Conservation (phyloP, 495 filamentous ascomycete genomes). For the Hypoxylon trugodes region DNA sequence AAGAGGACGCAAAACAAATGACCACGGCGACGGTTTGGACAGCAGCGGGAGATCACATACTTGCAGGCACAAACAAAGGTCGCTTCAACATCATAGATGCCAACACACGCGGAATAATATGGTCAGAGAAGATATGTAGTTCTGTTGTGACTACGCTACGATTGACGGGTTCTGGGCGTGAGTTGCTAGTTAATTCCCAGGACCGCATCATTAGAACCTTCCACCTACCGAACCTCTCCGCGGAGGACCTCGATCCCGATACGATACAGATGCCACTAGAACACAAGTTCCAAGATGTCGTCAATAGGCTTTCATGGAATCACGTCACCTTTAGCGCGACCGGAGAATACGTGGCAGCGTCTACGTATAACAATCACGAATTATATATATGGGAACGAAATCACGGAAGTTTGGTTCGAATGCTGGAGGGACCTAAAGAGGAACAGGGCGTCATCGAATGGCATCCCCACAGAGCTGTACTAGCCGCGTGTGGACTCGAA, state of each 20-base stretch:
- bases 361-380: slow-evolving; percentile 95
- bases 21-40: slow-evolving; percentile 93
- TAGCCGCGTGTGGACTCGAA: slow-evolving; percentile 91
- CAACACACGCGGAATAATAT: slow-evolving; percentile 76
- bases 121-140: slow-evolving; percentile 84
- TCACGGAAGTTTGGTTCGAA: slow-evolving; percentile 92
- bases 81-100: slow-evolving; percentile 95
- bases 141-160: slow-evolving; percentile 91
- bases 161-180: slow-evolving; percentile 80
- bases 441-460: slow-evolving; percentile 95
- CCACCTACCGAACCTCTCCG: slow-evolving; percentile 63
- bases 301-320: slow-evolving; percentile 94
- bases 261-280: slow-evolving; percentile 89
- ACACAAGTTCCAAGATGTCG: slow-evolving; percentile 98
- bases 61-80: slow-evolving; percentile 92
- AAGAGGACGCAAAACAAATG: slow-evolving; percentile 90
- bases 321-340: slow-evolving; percentile 92
- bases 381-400: slow-evolving; percentile 98
- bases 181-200: slow-evolving; percentile 87
- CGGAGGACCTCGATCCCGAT: slow-evolving; percentile 66
- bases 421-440: slow-evolving; percentile 93
- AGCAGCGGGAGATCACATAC: slow-evolving; percentile 80
- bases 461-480: slow-evolving; percentile 88
- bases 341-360: slow-evolving; percentile 91
- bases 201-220: slow-evolving; percentile 94